Percentiles rank a stretch among this genome's conserved stretches.
Conservation (phyloP, 2,329 filamentous ascomycete genomes). For the Clarireedia monteithiana region DNA sequence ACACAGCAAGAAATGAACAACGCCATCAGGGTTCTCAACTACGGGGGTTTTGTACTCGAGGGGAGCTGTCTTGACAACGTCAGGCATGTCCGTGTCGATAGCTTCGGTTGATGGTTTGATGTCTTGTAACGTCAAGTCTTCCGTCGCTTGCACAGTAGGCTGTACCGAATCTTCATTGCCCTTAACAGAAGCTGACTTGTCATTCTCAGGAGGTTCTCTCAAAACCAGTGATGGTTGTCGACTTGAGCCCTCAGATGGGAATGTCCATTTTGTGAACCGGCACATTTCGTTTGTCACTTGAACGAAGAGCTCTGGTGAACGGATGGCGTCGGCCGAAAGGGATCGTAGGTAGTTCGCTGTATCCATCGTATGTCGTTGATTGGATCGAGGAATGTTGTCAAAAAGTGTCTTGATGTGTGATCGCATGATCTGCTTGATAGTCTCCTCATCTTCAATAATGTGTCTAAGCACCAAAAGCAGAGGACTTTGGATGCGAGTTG, state of each 20-base stretch:
- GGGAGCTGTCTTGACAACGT: constrained; percentile 51
- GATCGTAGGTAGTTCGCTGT: constrained; percentile 66
- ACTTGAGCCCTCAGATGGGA: constrained; percentile 27
- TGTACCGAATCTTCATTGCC: constrained; percentile 24
- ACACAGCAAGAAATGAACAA: constrained; percentile 89
- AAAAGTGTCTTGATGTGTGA: constrained; percentile 80
- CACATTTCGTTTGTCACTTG: constrained; percentile 81
- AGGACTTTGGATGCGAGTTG: constrained; percentile 60
- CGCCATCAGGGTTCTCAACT: constrained; percentile 87
- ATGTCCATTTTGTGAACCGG: constrained; percentile 57
- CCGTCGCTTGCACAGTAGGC: constrained; percentile 29
- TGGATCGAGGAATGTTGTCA: constrained; percentile 41
- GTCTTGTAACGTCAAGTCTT: constrained; percentile 34
- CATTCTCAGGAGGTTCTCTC: constrained; percentile 16
- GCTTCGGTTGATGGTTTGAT: constrained; percentile 54
- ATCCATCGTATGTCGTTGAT: constrained; percentile 53
- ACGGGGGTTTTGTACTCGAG: constrained; percentile 72
- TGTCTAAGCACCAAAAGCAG: constrained; percentile 78
- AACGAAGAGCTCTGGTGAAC: constrained; percentile 78
- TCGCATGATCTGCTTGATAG: constrained; percentile 83
- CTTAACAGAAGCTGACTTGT: constrained; percentile 12
- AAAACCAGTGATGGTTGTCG: constrained; percentile 38
- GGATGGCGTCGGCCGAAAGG: constrained; percentile 71
- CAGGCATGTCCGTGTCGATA: constrained; percentile 52
- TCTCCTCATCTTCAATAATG: constrained; percentile 88